phyloP scores from a whole-genome alignment of 352 stramenopile species.

The Pythium coloratum region DNA sequence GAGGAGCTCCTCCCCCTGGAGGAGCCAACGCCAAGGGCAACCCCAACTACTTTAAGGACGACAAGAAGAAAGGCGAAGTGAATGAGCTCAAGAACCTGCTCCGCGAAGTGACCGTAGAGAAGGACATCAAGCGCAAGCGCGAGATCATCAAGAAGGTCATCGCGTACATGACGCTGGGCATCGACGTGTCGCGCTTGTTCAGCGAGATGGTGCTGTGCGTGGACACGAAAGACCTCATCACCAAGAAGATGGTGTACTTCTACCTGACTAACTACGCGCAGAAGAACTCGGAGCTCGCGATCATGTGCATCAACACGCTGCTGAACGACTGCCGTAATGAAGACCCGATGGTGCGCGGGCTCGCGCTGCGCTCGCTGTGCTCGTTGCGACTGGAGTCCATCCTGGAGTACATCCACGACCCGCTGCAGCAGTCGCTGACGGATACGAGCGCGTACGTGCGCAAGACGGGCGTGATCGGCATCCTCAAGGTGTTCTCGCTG shows the following conservation, averaged over 20 bases:
- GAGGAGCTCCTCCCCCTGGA: constrained; percentile 17
- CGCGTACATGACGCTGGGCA: constrained; percentile 99
- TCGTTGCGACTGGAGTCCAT: constrained; percentile 96
- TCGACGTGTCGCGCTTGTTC: constrained; percentile 99
- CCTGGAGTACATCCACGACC: constrained; percentile 98
- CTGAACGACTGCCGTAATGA: constrained; percentile 98
- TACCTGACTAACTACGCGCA: constrained; percentile 99
- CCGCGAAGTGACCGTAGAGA: constrained; percentile 95
- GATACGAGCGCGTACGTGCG: constrained; percentile 98
- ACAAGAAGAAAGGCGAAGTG: constrained; percentile 95
- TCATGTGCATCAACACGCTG: constrained; percentile 99
- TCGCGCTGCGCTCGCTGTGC: constrained; percentile 97
- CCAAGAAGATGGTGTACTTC: constrained; percentile 99
- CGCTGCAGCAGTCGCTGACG: constrained; percentile 89
- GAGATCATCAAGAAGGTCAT: constrained; percentile 99
- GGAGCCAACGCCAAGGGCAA: constrained; percentile 39
- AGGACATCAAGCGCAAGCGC: constrained; percentile 96
- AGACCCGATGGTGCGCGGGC: constrained; percentile 97
- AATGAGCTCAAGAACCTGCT: constrained; percentile 97
- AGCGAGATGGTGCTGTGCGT: constrained; percentile 98
- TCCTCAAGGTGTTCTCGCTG: constrained; percentile 96
- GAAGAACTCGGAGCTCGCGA: constrained; percentile 98
- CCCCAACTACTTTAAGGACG: constrained; percentile 83
- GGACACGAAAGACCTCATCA: constrained; percentile 98
- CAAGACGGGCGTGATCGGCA: constrained; percentile 98